Evolutionary conservation across 352 stramenopile genomes (phyloP).

Genomic region (Globisporangium yorkense): DNA sequence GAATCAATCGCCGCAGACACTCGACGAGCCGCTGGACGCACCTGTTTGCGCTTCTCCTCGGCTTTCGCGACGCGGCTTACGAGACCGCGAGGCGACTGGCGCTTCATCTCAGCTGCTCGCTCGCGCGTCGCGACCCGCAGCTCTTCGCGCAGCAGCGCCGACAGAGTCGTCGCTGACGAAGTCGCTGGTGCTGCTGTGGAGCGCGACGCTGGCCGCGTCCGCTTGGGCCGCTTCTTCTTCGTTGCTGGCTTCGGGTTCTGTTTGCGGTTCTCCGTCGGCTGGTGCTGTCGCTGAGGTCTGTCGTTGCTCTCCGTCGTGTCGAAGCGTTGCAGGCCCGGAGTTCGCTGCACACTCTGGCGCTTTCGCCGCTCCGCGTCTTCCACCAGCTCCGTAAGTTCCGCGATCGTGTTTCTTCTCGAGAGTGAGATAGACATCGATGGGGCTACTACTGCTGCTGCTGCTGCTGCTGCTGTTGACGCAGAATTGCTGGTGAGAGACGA

Average conservation of each 20-base stretch:
- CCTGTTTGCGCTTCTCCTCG: slow-evolving; percentile 61
- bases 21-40: slow-evolving; percentile 9
- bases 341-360: slow-evolving; percentile 5
- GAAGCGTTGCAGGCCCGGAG: not conserved
- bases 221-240: slow-evolving; percentile 2
- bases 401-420: slow-evolving; percentile 11
- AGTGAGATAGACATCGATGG: not conserved
- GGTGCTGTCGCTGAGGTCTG: not conserved
- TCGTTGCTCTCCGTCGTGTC: not conserved
- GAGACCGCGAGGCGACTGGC: slow-evolving; percentile 20
- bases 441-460: not conserved
- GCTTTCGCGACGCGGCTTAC: slow-evolving; percentile 37
- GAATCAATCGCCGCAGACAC: not conserved
- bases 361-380: slow-evolving; percentile 28
- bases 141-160: slow-evolving; percentile 29
- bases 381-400: slow-evolving; percentile 23
- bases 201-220: not conserved
- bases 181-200: not conserved
- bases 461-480: not conserved
- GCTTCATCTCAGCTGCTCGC: not conserved
- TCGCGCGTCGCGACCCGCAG: slow-evolving; percentile 19
- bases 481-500: slow-evolving; percentile 1
- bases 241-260: not conserved
- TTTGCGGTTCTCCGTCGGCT: not conserved
- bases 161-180: slow-evolving; percentile 19